Percentiles rank a stretch among this genome's conserved stretches.
These are phyloP conservation scores for Alnus glutinosa DNA, from an alignment of 306 rosid genomes.

Conservation along the genomic window DNA sequence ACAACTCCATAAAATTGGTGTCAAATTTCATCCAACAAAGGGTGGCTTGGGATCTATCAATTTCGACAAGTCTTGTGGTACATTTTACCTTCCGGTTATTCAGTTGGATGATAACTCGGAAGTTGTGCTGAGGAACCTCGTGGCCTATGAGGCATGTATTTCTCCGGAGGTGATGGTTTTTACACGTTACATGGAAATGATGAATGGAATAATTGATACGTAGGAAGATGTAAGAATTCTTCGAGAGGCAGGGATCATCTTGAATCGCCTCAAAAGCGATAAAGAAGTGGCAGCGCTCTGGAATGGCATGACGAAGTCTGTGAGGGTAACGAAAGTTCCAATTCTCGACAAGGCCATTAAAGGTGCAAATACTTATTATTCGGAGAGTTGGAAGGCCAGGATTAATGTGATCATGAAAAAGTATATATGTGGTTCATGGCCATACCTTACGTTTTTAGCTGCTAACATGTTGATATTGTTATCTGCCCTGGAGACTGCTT, in stretches of 20 bases:
- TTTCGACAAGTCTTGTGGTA: too few relatives aligned
- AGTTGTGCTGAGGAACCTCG: constrained; percentile 6
- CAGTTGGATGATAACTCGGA: not conserved
- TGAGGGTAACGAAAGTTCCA: not conserved
- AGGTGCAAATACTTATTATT: constrained; percentile 3
- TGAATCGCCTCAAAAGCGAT: too few relatives aligned
- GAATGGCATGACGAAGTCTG: too few relatives aligned
- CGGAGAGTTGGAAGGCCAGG: constrained; percentile 12
- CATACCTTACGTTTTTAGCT: constrained; percentile 6
- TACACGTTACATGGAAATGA: constrained; percentile 2
- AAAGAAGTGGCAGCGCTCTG: too few relatives aligned
- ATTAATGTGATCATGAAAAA: not conserved
- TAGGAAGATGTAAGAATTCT: constrained; percentile 12
- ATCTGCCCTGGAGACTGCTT: too few relatives aligned
- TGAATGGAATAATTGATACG: constrained; percentile 17
- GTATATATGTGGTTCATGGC: constrained; percentile 6
- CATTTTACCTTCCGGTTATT: constrained; percentile 1
- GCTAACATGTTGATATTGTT: not conserved
- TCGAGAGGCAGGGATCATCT: not conserved
- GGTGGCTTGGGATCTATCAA: too few relatives aligned
- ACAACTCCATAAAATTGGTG: too few relatives aligned
- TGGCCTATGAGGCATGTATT: constrained; percentile 12
- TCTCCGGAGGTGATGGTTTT: not conserved
- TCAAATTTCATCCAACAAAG: too few relatives aligned
- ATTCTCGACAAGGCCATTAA: constrained; percentile 9